phyloP scores from a whole-genome alignment of 2,329 filamentous ascomycete genomes.

The Fusarium citri region DNA sequence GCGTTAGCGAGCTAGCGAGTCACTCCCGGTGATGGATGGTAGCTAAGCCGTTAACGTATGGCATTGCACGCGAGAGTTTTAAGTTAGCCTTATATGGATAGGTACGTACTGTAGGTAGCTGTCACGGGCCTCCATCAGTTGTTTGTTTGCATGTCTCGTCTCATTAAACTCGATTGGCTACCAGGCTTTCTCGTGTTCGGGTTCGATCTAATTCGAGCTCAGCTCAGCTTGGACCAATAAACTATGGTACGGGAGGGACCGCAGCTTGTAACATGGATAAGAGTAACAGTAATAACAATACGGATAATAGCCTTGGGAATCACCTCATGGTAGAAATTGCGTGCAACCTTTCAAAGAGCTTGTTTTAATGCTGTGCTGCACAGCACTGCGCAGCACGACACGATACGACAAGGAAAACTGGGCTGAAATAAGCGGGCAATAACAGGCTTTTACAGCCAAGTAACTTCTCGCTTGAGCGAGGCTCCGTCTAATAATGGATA shows the following conservation, averaged over 20 bases:
- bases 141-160: slow-evolving; percentile 27
- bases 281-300: not conserved
- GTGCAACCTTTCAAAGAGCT: not conserved
- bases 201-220: slow-evolving; percentile 18
- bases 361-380: not conserved
- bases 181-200: slow-evolving; percentile 36
- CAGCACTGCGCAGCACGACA: not conserved
- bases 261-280: slow-evolving; percentile 17
- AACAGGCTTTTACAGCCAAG: not conserved
- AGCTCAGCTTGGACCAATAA: slow-evolving; percentile 25
- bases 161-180: slow-evolving; percentile 37
- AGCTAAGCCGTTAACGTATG: slow-evolving; percentile 17
- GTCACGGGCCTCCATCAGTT: slow-evolving; percentile 29
- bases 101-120: not conserved
- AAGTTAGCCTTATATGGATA: slow-evolving; percentile 1
- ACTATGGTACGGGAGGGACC: slow-evolving; percentile 29
- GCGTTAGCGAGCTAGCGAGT: slow-evolving; percentile 13
- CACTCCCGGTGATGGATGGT: not conserved
- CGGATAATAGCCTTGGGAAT: not conserved
- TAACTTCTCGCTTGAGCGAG: slow-evolving; percentile 10
- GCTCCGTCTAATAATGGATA: slow-evolving; percentile 17
- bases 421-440: slow-evolving; percentile 4
- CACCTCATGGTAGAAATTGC: not conserved
- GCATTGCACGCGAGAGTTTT: not conserved
- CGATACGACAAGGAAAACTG: not conserved